A percentile compares a stretch with the other conserved stretches of the same genome.
phyloP scores from a whole-genome alignment of 1,139 yeast genomes.

The Yamadazyma songkhlaensis region DNA sequence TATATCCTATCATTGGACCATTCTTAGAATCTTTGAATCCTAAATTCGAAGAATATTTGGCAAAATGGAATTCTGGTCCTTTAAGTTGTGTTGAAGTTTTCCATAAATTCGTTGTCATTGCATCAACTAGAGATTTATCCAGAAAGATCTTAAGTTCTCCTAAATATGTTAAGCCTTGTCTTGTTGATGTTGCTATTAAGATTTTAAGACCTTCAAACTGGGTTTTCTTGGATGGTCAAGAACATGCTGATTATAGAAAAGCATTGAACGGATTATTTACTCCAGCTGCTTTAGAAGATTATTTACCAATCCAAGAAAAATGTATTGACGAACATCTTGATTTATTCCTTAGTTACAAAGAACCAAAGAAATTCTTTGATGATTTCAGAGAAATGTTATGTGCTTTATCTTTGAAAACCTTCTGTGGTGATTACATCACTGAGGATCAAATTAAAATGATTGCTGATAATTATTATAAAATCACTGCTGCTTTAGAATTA shows the following conservation, averaged over 20 bases:
- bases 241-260: conserved; percentile 88
- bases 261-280: conserved; percentile 89
- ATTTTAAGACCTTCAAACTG: conserved; percentile 93
- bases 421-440: conserved; percentile 92
- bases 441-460: conserved; percentile 83
- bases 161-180: conserved; percentile 90
- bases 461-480: conserved; percentile 87
- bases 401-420: conserved; percentile 87
- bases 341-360: conserved; percentile 56
- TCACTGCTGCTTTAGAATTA: conserved; percentile 93
- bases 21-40: conserved; percentile 95
- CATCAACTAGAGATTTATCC: conserved; percentile 84
- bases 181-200: conserved; percentile 93
- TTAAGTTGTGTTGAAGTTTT: conserved; percentile 94
- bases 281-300: conserved; percentile 74
- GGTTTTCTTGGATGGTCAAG: conserved; percentile 97
- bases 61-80: conserved; percentile 94
- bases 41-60: conserved; percentile 86
- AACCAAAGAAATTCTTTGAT: conserved; percentile 77
- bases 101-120: conserved; percentile 96
- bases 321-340: conserved; percentile 81
- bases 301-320: conserved; percentile 79
- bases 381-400: conserved; percentile 95
- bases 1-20: conserved; percentile 96
- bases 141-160: conserved; percentile 87